Evolutionary conservation across 208 protist species (phyloP).

Genomic region (Angomonas deanei): DNA sequence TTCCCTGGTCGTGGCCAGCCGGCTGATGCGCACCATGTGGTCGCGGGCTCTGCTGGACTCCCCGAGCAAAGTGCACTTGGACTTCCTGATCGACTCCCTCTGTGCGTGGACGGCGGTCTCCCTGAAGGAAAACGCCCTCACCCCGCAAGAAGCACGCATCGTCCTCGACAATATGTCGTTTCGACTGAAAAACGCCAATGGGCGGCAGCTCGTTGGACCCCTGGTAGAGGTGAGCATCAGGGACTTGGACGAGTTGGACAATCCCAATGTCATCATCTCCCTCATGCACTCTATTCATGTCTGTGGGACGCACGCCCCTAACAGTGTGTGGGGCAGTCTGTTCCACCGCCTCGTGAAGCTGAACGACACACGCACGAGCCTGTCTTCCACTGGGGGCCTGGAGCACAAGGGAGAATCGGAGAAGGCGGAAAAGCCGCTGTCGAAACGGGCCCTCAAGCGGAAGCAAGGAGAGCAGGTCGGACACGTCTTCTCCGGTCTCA

Average conservation of each 20-base stretch:
- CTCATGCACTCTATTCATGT: constrained; percentile 65
- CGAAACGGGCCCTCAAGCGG: not conserved
- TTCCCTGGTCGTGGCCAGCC: constrained; percentile 35
- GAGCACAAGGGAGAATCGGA: not conserved
- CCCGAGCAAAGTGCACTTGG: constrained; percentile 17
- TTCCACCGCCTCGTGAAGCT: constrained; percentile 35
- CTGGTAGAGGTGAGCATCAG: constrained; percentile 34
- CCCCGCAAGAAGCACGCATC: constrained; percentile 27
- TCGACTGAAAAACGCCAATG: constrained; percentile 10
- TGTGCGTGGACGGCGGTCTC: constrained; percentile 38
- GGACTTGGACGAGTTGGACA: constrained; percentile 20
- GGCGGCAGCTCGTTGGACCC: constrained; percentile 23
- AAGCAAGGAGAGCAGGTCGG: constrained; percentile 11
- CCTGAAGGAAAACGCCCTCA: constrained; percentile 17
- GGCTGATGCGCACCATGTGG: constrained; percentile 49
- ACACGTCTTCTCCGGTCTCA: constrained; percentile 73
- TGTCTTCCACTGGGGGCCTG: not conserved
- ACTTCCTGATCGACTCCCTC: constrained; percentile 28
- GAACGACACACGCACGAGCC: constrained; percentile 20
- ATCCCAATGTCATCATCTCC: constrained; percentile 42
- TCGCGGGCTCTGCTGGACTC: constrained; percentile 20
- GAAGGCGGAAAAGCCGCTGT: not conserved
- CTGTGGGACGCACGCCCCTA: constrained; percentile 36
- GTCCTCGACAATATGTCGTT: constrained; percentile 35
- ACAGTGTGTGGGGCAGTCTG: constrained; percentile 50